phyloP scores from a whole-genome alignment of 1,139 yeast species.

The Suhomyces kunorum region DNA sequence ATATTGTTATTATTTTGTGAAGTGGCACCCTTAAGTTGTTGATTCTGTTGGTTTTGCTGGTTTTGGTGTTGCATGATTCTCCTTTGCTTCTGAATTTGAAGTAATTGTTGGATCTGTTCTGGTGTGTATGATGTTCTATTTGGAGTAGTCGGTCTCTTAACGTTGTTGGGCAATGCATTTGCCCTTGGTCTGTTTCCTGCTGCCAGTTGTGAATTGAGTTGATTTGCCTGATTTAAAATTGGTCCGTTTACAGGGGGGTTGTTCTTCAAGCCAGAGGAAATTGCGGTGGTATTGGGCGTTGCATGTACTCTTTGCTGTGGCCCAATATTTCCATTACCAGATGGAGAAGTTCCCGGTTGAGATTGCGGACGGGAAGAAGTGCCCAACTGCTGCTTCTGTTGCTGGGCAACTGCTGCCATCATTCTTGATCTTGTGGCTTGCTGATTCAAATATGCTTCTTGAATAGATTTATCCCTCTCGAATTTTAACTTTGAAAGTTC shows the following conservation, averaged over 20 bases:
- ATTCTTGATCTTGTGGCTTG: slow-evolving; percentile 42
- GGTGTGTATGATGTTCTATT: slow-evolving; percentile 56
- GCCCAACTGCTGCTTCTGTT: slow-evolving; percentile 27
- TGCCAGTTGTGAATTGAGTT: not conserved
- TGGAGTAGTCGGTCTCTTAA: slow-evolving; percentile 45
- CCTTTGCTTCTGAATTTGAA: slow-evolving; percentile 55
- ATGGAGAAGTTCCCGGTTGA: slow-evolving; percentile 1
- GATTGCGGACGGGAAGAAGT: slow-evolving; percentile 3
- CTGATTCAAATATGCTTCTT: slow-evolving; percentile 66
- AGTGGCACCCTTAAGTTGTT: slow-evolving; percentile 6
- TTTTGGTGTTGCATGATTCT: slow-evolving; percentile 49
- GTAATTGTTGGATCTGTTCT: slow-evolving; percentile 55
- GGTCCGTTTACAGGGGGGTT: not conserved
- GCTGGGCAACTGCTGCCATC: slow-evolving; percentile 46
- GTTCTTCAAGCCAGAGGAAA: not conserved
- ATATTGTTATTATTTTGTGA: slow-evolving; percentile 12
- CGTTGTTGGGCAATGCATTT: slow-evolving; percentile 2
- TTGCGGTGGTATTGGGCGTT: not conserved
- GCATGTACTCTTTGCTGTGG: slow-evolving; percentile 14
- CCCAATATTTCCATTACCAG: slow-evolving; percentile 5
- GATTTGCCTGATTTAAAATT: not conserved
- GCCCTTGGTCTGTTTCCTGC: slow-evolving; percentile 6
- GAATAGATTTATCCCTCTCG: slow-evolving; percentile 83
- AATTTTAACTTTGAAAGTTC: slow-evolving; percentile 78
- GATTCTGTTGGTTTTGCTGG: slow-evolving; percentile 15